Conservation (phyloP, 1,139 yeast genomes). For the Lodderomyces pseudojiufengensis region DNA sequence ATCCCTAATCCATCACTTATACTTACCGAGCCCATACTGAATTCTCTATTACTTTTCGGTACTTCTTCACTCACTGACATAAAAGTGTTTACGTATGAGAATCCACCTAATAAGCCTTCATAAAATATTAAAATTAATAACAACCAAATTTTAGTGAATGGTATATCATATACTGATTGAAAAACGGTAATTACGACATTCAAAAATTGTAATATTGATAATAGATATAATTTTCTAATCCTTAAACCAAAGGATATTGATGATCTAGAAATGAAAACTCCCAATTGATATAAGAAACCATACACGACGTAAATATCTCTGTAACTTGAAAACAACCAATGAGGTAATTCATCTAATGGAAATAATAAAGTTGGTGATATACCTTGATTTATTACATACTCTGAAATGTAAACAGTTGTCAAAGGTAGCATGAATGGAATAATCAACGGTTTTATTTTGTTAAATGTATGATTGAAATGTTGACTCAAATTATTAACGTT, state of each 20-base stretch:
- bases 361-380: conserved; percentile 82
- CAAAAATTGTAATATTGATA: conserved; percentile 64
- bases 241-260: conserved; percentile 65
- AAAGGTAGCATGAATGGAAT: conserved; percentile 81
- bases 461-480: conserved; percentile 31
- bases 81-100: conserved; percentile 85
- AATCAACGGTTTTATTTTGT: conserved; percentile 47
- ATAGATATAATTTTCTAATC: conserved; percentile 52
- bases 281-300: conserved; percentile 88
- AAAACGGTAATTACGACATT: conserved; percentile 56
- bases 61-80: conserved; percentile 68
- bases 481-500: not conserved
- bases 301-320: conserved; percentile 91
- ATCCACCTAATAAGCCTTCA: conserved; percentile 89
- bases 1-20: conserved; percentile 89
- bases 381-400: conserved; percentile 88
- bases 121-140: conserved; percentile 65
- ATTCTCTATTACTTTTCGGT: conserved; percentile 59
- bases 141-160: conserved; percentile 54
- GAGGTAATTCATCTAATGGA: conserved; percentile 65
- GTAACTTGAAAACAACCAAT: conserved; percentile 53
- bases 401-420: conserved; percentile 77
- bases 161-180: conserved; percentile 64
- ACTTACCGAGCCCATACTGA: conserved; percentile 91
- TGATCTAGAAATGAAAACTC: conserved; percentile 87